A percentile compares a stretch with the other conserved stretches of the same genome.
Conservation (phyloP, 108 stramenopile species). For the Craspedostauros australis region DNA sequence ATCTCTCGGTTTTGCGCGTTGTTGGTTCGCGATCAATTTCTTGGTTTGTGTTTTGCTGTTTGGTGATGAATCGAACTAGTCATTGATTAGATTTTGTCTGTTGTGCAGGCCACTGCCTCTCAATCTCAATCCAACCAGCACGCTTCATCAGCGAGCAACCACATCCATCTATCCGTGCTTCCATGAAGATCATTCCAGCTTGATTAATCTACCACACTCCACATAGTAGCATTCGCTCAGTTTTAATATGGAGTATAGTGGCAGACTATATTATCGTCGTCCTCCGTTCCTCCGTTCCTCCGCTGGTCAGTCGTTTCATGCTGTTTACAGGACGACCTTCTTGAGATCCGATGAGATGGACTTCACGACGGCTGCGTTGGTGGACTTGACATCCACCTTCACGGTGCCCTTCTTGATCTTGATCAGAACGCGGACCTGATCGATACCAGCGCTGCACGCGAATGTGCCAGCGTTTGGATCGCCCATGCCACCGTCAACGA, state of each 20-base stretch:
- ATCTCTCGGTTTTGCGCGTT: no score
- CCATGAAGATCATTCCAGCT: background rate
- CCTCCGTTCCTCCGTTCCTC: no score
- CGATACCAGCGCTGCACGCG: constrained; percentile 24
- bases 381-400: constrained; percentile 46
- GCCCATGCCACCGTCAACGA: constrained; percentile 10
- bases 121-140: background rate
- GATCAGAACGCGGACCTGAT: constrained; percentile 28
- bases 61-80: background rate
- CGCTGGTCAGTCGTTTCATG: no score
- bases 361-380: constrained; percentile 26
- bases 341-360: constrained; percentile 39
- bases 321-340: constrained; percentile 19
- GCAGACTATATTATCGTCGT: background rate
- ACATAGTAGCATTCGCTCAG: background rate
- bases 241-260: background rate
- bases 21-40: no score
- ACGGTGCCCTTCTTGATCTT: constrained; percentile 30
- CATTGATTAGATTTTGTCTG: background rate
- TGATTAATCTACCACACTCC: background rate
- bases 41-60: no score
- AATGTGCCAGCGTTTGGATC: constrained; percentile 29
- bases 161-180: background rate
- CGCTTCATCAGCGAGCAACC: constrained; percentile 5
- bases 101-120: background rate